These are phyloP conservation scores for Mycena epipterygia DNA, from an alignment of 768 basidiomycete genomes.

Conservation along the genomic window DNA sequence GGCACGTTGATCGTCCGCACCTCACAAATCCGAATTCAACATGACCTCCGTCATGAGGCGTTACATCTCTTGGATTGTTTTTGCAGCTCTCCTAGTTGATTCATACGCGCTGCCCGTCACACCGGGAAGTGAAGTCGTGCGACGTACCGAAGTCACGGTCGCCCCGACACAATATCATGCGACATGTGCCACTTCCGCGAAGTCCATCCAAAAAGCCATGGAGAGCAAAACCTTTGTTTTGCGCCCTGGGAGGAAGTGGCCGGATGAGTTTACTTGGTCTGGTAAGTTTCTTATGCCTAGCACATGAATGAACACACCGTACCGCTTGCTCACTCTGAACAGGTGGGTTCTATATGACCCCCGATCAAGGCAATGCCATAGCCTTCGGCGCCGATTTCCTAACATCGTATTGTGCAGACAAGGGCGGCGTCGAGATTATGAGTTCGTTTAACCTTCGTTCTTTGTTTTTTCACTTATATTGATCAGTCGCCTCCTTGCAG, in stretches of 20 bases:
- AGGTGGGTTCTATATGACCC: not conserved
- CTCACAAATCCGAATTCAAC: not conserved
- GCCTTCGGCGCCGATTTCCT: not conserved
- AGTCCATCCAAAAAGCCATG: not conserved
- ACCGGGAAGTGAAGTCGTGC: not conserved
- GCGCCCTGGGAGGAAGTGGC: not conserved
- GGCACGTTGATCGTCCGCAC: conserved; percentile 6
- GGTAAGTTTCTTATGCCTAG: not conserved
- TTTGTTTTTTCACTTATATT: not conserved
- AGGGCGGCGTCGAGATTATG: not conserved
- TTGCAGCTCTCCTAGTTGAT: not conserved
- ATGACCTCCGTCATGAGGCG: not conserved
- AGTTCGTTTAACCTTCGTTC: not conserved
- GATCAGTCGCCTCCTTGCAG: not conserved
- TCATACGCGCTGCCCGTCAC: not conserved
- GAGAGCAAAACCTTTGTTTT: not conserved
- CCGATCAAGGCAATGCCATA: not conserved
- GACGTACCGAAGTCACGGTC: not conserved
- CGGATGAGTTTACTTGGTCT: conserved; percentile 9
- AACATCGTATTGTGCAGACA: not conserved
- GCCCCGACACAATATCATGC: conserved; percentile 4
- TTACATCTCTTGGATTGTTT: not conserved
- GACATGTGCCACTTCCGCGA: not conserved
- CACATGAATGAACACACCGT: not conserved
- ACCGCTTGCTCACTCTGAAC: not conserved